Percentiles rank a stretch among this genome's conserved stretches.
phyloP scores from a whole-genome alignment of 2,329 filamentous ascomycete species.

The Hypoxylon sp. region DNA sequence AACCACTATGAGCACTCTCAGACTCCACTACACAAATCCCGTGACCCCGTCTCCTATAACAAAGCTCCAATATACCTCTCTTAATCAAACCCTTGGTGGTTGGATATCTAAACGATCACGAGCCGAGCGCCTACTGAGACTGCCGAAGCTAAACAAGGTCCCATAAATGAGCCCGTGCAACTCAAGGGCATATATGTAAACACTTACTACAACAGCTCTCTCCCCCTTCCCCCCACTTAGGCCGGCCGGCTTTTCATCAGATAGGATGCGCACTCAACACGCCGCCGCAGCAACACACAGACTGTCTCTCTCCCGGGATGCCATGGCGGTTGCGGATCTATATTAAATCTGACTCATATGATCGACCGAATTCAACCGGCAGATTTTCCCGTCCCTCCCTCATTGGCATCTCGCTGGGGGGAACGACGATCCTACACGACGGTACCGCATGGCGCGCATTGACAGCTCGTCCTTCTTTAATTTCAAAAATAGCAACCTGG shows the following conservation, averaged over 20 bases:
- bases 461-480: neutral
- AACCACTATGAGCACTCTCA: neutral
- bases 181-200: constrained; percentile 35
- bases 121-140: constrained; percentile 11
- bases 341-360: constrained; percentile 51
- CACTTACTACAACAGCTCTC: constrained; percentile 19
- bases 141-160: constrained; percentile 27
- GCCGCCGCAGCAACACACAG: constrained; percentile 20
- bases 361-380: constrained; percentile 52
- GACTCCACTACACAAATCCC: neutral
- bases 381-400: constrained; percentile 49
- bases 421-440: too few relatives aligned
- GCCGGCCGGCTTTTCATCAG: constrained; percentile 27
- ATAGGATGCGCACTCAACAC: constrained; percentile 5
- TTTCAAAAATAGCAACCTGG: constrained; percentile 37
- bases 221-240: constrained; percentile 13
- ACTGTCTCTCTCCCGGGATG: constrained; percentile 20
- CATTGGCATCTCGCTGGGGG: constrained; percentile 36
- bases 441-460: too few relatives aligned
- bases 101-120: neutral
- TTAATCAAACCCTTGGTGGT: neutral
- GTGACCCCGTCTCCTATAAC: neutral
- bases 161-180: constrained; percentile 21
- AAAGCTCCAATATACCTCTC: neutral
- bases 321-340: constrained; percentile 42